A percentile compares a stretch with the other conserved stretches of the same genome.
Conservation (phyloP, 176 grass and related monocot genomes). For the Hsuehochloa calcarea region DNA sequence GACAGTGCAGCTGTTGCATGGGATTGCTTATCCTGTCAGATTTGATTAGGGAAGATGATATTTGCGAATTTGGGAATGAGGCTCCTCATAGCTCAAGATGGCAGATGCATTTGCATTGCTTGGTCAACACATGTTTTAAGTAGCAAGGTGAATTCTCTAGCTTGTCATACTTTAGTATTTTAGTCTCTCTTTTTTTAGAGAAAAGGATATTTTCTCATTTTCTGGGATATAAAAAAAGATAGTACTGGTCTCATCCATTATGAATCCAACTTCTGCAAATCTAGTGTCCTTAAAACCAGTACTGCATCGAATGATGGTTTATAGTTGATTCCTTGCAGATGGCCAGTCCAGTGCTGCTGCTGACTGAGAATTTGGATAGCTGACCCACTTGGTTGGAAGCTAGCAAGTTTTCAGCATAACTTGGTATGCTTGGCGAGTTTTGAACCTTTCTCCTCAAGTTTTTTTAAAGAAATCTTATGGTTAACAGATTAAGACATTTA, state of each 20-base stretch:
- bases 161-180: neutral
- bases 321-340: neutral
- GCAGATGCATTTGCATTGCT: neutral
- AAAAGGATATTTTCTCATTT: neutral
- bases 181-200: neutral
- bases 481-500: neutral
- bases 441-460: neutral
- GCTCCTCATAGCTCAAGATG: neutral
- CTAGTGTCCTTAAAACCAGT: neutral
- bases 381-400: neutral
- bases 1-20: neutral
- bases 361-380: constrained; percentile 9
- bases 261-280: neutral
- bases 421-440: neutral
- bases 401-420: neutral
- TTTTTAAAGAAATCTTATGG: neutral
- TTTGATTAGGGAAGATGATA: neutral
- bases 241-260: neutral
- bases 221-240: neutral
- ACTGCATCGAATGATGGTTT: neutral
- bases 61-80: neutral
- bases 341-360: neutral
- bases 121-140: neutral
- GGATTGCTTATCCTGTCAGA: neutral
- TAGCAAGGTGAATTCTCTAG: neutral